These are phyloP conservation scores for Lactarius pseudohatsudake DNA, from an alignment of 768 basidiomycete species.

Conservation along the genomic window DNA sequence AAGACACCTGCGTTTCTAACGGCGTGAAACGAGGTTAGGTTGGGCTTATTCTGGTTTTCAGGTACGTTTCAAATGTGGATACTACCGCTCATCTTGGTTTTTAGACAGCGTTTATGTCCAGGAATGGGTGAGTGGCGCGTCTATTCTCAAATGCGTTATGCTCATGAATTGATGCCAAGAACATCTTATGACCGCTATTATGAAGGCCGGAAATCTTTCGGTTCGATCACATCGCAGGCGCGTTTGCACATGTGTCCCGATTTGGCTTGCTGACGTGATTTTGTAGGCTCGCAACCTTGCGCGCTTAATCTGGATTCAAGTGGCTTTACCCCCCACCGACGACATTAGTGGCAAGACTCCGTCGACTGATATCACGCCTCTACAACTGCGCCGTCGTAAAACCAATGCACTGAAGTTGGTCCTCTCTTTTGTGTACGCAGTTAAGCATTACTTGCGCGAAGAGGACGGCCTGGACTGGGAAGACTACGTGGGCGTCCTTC, in stretches of 20 bases:
- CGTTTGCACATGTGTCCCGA: constrained; percentile 13
- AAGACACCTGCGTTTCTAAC: constrained; percentile 3
- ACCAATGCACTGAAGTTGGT: constrained; percentile 66
- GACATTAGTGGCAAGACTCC: constrained; percentile 56
- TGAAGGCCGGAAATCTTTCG: constrained; percentile 88
- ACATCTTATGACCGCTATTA: constrained; percentile 87
- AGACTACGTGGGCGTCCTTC: constrained; percentile 69
- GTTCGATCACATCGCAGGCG: constrained; percentile 64
- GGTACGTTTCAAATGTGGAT: constrained; percentile 46
- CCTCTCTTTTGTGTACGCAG: constrained; percentile 69
- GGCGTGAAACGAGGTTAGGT: constrained; percentile 50
- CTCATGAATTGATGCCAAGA: constrained; percentile 37
- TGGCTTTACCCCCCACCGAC: constrained; percentile 60
- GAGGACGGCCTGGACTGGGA: constrained; percentile 72
- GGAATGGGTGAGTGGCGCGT: constrained; percentile 55
- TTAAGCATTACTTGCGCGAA: constrained; percentile 79
- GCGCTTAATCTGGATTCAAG: constrained; percentile 78
- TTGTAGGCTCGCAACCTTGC: constrained; percentile 66
- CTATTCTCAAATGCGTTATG: neutral
- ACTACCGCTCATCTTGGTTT: neutral
- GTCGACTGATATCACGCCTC: constrained; percentile 43
- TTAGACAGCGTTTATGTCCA: constrained; percentile 32
- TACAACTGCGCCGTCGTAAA: constrained; percentile 64
- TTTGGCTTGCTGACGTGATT: constrained; percentile 4
- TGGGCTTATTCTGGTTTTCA: constrained; percentile 85